A percentile compares a stretch with the other conserved stretches of the same genome.
Evolutionary conservation across 1,139 yeast genomes (phyloP).

Genomic region (Candida albicans): DNA sequence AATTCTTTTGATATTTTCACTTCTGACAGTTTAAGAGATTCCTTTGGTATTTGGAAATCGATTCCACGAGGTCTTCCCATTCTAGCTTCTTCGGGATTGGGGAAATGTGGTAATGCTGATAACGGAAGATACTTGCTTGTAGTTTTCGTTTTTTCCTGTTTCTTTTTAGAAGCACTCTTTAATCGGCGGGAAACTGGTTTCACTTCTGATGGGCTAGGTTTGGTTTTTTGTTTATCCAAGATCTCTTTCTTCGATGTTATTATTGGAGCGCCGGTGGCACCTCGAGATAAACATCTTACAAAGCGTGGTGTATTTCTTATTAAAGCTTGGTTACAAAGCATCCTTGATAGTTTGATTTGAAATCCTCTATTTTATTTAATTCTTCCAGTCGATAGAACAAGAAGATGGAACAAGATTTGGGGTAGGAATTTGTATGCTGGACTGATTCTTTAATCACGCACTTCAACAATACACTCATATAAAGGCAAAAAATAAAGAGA

Average conservation of each 20-base stretch:
- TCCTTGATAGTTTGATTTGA: neutral
- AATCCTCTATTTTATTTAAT: neutral
- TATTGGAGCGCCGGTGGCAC: neutral
- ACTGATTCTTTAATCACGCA: no score
- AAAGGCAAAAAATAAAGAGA: no score
- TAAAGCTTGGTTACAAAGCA: neutral
- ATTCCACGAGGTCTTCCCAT: slow-evolving; percentile 14
- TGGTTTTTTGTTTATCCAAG: neutral
- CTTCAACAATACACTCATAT: no score
- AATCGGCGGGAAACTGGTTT: neutral
- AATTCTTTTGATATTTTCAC: slow-evolving; percentile 1
- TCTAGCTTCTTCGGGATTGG: slow-evolving; percentile 4
- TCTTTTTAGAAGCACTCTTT: slow-evolving; percentile 1
- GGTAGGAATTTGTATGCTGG: no score
- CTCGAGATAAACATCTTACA: slow-evolving; percentile 2
- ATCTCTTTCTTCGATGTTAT: neutral
- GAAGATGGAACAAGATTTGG: neutral
- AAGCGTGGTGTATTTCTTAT: neutral
- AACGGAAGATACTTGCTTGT: slow-evolving; percentile 7
- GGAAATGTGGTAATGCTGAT: slow-evolving; percentile 11
- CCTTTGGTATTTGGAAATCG: slow-evolving; percentile 34
- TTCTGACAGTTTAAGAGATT: slow-evolving; percentile 21
- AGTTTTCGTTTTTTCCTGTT: neutral
- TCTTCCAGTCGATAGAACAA: neutral
- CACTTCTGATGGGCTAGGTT: neutral